Evolutionary conservation across 352 stramenopile genomes (phyloP).

Genomic region (Phytophthora colocasiae): DNA sequence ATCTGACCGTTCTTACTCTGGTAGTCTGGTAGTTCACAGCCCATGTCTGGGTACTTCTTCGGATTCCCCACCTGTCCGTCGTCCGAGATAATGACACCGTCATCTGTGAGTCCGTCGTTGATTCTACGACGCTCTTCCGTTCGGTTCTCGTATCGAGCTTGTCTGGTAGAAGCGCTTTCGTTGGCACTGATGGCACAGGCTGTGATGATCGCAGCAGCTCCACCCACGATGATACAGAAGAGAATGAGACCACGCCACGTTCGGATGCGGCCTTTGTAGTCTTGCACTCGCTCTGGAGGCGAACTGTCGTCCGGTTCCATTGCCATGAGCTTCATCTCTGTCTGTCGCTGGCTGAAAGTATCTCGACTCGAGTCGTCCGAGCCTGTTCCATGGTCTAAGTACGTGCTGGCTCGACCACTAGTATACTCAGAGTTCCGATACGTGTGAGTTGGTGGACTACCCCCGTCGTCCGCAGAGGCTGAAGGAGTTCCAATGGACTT

Average conservation of each 20-base stretch:
- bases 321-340: constrained; percentile 71
- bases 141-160: constrained; percentile 40
- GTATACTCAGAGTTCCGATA: constrained; percentile 38
- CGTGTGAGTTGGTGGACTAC: constrained; percentile 7
- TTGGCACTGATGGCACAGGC: constrained; percentile 37
- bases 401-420: constrained; percentile 23
- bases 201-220: constrained; percentile 54
- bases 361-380: constrained; percentile 27
- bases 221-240: constrained; percentile 50
- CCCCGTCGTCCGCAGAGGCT: not conserved
- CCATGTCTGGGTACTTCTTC: constrained; percentile 51
- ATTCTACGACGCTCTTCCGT: constrained; percentile 41
- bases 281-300: constrained; percentile 42
- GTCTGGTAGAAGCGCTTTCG: constrained; percentile 20
- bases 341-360: constrained; percentile 31
- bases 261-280: constrained; percentile 82
- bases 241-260: constrained; percentile 65
- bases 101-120: constrained; percentile 41
- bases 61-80: constrained; percentile 61
- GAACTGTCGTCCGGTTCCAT: constrained; percentile 41
- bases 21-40: constrained; percentile 62
- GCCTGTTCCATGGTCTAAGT: constrained; percentile 17
- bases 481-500: constrained; percentile 11
- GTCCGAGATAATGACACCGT: constrained; percentile 45
- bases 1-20: constrained; percentile 64